phyloP scores from a whole-genome alignment of 2,329 filamentous ascomycete species.

The Acrocalymma vagum region DNA sequence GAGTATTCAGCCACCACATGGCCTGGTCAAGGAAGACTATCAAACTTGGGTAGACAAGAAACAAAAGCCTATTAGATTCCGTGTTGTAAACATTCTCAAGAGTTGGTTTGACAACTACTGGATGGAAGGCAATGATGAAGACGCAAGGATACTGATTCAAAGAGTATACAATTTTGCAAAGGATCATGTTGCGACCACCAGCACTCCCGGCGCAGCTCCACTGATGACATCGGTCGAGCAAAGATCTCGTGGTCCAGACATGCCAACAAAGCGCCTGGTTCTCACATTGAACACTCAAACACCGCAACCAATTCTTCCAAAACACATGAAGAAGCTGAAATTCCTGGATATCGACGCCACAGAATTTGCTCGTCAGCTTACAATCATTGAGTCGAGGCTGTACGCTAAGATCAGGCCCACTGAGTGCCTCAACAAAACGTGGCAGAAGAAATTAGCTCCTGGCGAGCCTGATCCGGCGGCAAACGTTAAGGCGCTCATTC shows the following conservation, averaged over 20 bases:
- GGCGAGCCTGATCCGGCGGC: constrained; percentile 85
- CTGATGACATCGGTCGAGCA: constrained; percentile 90
- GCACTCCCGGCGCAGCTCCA: constrained; percentile 86
- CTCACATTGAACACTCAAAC: constrained; percentile 84
- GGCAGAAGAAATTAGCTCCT: constrained; percentile 92
- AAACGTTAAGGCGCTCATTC: constrained; percentile 94
- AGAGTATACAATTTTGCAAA: constrained; percentile 91
- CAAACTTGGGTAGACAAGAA: constrained; percentile 92
- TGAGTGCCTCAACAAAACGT: constrained; percentile 97
- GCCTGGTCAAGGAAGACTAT: constrained; percentile 77
- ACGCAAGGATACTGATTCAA: constrained; percentile 83
- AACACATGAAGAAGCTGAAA: constrained; percentile 99
- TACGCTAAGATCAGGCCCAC: constrained; percentile 97
- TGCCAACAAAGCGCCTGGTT: constrained; percentile 83
- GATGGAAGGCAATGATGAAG: constrained; percentile 93
- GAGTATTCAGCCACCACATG: constrained; percentile 88
- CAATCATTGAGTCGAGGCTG: constrained; percentile 92
- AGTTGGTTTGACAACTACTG: constrained; percentile 99
- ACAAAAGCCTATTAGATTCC: constrained; percentile 93
- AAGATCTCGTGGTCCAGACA: constrained; percentile 86
- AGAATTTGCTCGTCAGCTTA: constrained; percentile 97
- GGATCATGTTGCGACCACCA: constrained; percentile 90
- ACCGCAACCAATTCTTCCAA: constrained; percentile 89
- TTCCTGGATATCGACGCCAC: constrained; percentile 96
- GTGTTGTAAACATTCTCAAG: constrained; percentile 97